Percentiles rank a stretch among this genome's conserved stretches.
These are phyloP conservation scores for Aspergillus proliferans DNA, from an alignment of 2,329 filamentous ascomycete species.

Conservation along the genomic window DNA sequence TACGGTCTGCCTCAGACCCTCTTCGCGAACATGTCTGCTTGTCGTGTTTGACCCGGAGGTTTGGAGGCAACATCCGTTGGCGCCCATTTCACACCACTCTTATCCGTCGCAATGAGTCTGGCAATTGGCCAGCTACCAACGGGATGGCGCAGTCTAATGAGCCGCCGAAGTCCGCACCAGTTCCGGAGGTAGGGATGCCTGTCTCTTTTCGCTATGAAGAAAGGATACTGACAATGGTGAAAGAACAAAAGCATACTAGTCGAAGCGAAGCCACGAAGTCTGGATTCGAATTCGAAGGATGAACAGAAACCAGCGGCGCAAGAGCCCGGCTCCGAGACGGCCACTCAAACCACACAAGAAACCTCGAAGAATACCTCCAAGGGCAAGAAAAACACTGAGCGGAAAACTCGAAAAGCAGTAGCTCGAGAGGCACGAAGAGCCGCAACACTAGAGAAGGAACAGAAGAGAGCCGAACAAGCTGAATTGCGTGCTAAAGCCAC, in stretches of 20 bases:
- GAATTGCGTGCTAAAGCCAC: too few species aligned
- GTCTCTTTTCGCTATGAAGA: neutral
- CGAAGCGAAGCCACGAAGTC: neutral
- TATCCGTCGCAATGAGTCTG: slow-evolving; percentile 9
- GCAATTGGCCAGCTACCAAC: slow-evolving; percentile 1
- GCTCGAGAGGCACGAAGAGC: too few species aligned
- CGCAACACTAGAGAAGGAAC: too few species aligned
- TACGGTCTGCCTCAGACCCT: slow-evolving; percentile 32
- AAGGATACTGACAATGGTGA: neutral
- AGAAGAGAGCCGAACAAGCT: too few species aligned
- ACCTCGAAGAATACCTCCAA: neutral
- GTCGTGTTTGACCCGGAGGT: slow-evolving; percentile 25
- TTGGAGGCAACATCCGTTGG: slow-evolving; percentile 15
- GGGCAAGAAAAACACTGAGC: neutral
- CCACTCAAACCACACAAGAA: neutral
- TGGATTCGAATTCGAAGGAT: neutral
- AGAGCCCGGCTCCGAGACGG: neutral
- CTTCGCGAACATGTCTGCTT: slow-evolving; percentile 30
- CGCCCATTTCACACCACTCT: slow-evolving; percentile 22
- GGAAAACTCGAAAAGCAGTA: neutral
- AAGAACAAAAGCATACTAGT: neutral
- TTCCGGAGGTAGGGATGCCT: neutral
- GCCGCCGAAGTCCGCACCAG: neutral
- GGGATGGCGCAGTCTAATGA: neutral
- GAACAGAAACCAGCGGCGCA: neutral